Conservation (phyloP, 768 basidiomycete species). For the Pleurotus salmoneostramineus region DNA sequence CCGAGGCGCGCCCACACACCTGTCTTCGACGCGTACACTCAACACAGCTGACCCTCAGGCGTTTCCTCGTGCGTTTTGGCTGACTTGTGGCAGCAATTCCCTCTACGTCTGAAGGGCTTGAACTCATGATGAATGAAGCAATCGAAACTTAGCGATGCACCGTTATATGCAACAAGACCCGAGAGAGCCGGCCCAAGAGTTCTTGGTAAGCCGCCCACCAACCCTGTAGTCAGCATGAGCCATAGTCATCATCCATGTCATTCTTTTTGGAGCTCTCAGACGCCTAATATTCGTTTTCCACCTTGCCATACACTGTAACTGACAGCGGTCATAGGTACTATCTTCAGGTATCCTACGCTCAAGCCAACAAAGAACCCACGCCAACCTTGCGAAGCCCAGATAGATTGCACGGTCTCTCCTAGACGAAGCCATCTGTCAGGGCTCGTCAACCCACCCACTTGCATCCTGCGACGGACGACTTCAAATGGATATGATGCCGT, state of each 20-base stretch:
- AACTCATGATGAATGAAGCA: too few species aligned
- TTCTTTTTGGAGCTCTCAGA: slow-evolving; percentile 18
- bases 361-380: slow-evolving; percentile 91
- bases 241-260: too few species aligned
- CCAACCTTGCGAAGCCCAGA: slow-evolving; percentile 72
- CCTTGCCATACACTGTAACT: slow-evolving; percentile 91
- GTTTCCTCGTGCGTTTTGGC: slow-evolving; percentile 46
- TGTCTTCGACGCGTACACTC: slow-evolving; percentile 55
- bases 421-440: slow-evolving; percentile 78
- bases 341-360: slow-evolving; percentile 89
- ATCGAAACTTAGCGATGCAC: not conserved
- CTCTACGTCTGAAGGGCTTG: not conserved
- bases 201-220: too few species aligned
- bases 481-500: slow-evolving; percentile 95
- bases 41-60: slow-evolving; percentile 49
- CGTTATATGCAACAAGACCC: too few species aligned
- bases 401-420: slow-evolving; percentile 66
- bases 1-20: slow-evolving; percentile 23
- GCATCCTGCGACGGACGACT: slow-evolving; percentile 88
- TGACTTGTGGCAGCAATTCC: slow-evolving; percentile 15
- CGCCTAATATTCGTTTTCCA: slow-evolving; percentile 53
- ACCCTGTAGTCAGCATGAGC: too few species aligned
- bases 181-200: too few species aligned
- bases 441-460: slow-evolving; percentile 82
- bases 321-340: slow-evolving; percentile 94